Evolutionary conservation across 1,284 basidiomycete genomes (phyloP).

Genomic region (Leccinum fallax): DNA sequence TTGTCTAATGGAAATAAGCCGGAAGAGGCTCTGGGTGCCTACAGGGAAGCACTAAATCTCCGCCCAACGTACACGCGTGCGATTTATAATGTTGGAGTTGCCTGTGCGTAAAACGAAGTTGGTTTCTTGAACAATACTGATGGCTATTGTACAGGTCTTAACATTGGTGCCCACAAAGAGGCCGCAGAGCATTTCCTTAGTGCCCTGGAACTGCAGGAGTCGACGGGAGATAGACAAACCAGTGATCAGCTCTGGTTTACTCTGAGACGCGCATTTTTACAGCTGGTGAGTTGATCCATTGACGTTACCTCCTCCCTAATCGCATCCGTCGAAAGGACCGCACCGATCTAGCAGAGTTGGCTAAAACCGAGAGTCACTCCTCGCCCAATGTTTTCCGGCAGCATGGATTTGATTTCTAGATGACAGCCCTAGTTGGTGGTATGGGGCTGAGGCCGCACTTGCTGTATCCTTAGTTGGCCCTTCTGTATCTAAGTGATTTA

Average conservation of each 20-base stretch:
- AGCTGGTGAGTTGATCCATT: conserved; percentile 62
- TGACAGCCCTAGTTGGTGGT: conserved; percentile 8
- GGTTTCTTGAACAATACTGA: conserved; percentile 6
- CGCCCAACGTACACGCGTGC: conserved; percentile 97
- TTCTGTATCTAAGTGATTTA: neutral
- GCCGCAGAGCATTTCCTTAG: conserved; percentile 97
- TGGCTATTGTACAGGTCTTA: conserved; percentile 62
- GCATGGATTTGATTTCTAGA: conserved; percentile 86
- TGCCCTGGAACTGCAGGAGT: conserved; percentile 82
- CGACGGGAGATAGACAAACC: conserved; percentile 60
- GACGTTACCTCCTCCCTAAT: neutral
- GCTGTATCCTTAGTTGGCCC: neutral
- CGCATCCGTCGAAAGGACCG: conserved; percentile 48
- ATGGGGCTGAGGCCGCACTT: neutral
- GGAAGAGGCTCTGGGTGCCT: conserved; percentile 95
- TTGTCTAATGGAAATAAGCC: conserved; percentile 94
- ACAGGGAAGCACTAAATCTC: conserved; percentile 90
- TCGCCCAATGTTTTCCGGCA: conserved; percentile 69
- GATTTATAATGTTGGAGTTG: conserved; percentile 97
- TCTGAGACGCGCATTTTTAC: conserved; percentile 80
- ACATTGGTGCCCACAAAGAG: conserved; percentile 95
- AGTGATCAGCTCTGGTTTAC: conserved; percentile 92
- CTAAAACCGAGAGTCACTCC: conserved; percentile 53
- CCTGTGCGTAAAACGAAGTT: conserved; percentile 59
- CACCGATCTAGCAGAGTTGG: conserved; percentile 62